phyloP scores from a whole-genome alignment of 805 yeast genomes.

The Lachancea lanzarotensis region DNA sequence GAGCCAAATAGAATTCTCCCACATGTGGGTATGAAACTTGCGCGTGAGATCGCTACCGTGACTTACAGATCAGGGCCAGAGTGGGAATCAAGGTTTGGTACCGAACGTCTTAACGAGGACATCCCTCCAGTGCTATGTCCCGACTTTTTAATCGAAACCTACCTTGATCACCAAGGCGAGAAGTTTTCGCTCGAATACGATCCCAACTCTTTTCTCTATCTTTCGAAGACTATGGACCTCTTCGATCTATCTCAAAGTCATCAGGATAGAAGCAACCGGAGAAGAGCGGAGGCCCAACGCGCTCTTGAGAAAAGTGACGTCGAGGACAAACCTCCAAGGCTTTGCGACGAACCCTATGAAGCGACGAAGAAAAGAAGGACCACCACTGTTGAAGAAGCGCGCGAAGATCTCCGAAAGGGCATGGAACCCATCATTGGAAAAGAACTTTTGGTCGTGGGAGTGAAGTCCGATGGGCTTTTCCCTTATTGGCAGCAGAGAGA shows the following conservation, averaged over 20 bases:
- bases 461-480: constrained; percentile 85
- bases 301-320: constrained; percentile 20
- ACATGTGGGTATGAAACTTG: constrained; percentile 90
- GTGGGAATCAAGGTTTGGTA: constrained; percentile 90
- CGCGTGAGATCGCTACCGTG: constrained; percentile 89
- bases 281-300: constrained; percentile 36
- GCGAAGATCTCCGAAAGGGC: constrained; percentile 59
- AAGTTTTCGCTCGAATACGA: constrained; percentile 89
- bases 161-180: constrained; percentile 90
- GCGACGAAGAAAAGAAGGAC: constrained; percentile 44
- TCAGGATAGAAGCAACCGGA: constrained; percentile 37
- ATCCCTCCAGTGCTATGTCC: constrained; percentile 85
- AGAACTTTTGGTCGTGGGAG: constrained; percentile 76
- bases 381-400: constrained; percentile 48
- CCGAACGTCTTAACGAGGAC: constrained; percentile 75
- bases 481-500: constrained; percentile 95
- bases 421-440: constrained; percentile 54
- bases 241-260: constrained; percentile 65
- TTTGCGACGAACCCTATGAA: constrained; percentile 14
- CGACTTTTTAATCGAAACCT: constrained; percentile 86
- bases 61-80: constrained; percentile 95
- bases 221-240: constrained; percentile 91
- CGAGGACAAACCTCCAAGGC: constrained; percentile 14
- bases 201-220: constrained; percentile 79
- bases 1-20: constrained; percentile 57